phyloP scores from a whole-genome alignment of 2,329 filamentous ascomycete species.

The Coniochaeta hoffmannii region DNA sequence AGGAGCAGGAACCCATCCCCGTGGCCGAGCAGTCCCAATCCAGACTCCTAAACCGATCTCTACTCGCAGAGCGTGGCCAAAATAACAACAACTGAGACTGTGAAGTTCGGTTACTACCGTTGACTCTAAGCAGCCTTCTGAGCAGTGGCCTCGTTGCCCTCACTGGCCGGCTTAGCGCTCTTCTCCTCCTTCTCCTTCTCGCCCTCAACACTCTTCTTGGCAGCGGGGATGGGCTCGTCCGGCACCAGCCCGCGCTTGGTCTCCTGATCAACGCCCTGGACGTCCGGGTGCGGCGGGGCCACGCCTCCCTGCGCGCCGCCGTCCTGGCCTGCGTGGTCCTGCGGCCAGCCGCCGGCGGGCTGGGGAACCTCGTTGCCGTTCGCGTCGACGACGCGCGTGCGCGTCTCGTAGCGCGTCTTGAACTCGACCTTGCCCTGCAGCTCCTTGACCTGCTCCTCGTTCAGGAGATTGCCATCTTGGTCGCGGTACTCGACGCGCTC shows the following conservation, averaged over 20 bases:
- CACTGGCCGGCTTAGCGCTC: constrained; percentile 55
- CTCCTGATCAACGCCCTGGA: constrained; percentile 53
- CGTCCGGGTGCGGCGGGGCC: constrained; percentile 53
- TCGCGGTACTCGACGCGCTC: constrained; percentile 92
- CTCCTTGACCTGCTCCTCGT: constrained; percentile 73
- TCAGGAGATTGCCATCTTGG: constrained; percentile 81
- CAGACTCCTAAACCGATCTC: not conserved
- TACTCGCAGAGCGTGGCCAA: not conserved
- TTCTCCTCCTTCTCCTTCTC: constrained; percentile 49
- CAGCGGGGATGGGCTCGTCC: constrained; percentile 30
- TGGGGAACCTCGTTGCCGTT: constrained; percentile 66
- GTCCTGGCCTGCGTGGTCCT: constrained; percentile 19
- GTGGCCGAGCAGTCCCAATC: not conserved
- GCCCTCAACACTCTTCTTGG: constrained; percentile 47
- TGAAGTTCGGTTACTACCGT: too few species aligned
- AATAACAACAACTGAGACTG: not conserved
- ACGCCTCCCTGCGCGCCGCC: constrained; percentile 26
- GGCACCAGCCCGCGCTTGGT: constrained; percentile 34
- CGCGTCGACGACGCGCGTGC: constrained; percentile 74
- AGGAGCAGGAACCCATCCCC: not conserved
- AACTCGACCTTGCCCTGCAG: constrained; percentile 93
- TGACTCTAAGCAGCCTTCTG: constrained; percentile 6
- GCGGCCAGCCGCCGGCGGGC: constrained; percentile 31
- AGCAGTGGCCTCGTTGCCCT: constrained; percentile 46
- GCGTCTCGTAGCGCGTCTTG: constrained; percentile 92